These are phyloP conservation scores for Erigeron canadensis DNA, from an alignment of 129 eudicot species.

Conservation along the genomic window DNA sequence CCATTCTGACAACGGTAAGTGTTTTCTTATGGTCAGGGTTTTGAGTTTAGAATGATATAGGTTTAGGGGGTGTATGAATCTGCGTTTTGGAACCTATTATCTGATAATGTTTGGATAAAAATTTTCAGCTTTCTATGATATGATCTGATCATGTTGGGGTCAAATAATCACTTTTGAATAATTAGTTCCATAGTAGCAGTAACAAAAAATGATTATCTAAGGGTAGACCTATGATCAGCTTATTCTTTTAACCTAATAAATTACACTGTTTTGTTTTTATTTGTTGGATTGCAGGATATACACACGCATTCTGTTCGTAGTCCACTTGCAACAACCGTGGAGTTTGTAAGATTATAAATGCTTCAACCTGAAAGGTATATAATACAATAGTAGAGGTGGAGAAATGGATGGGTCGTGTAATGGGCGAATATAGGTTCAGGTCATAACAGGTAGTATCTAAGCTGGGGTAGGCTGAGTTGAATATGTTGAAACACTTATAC, in stretches of 20 bases:
- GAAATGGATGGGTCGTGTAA: too few species aligned
- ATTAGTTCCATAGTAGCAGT: background rate
- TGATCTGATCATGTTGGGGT: background rate
- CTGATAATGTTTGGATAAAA: background rate
- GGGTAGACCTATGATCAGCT: background rate
- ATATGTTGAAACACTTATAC: too few species aligned
- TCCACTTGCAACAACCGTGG: too few species aligned
- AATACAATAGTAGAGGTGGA: too few species aligned
- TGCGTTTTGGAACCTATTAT: background rate
- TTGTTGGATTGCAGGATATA: too few species aligned
- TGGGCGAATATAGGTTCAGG: too few species aligned
- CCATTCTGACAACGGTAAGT: slow-evolving; percentile 73
- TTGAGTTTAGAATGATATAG: slow-evolving; percentile 8
- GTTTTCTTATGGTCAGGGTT: slow-evolving; percentile 6
- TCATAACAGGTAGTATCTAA: too few species aligned
- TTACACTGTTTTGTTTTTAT: too few species aligned
- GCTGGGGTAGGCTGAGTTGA: too few species aligned
- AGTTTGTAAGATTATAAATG: too few species aligned
- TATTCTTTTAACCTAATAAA: background rate
- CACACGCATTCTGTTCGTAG: too few species aligned
- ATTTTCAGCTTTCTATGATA: background rate
- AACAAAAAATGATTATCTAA: background rate
- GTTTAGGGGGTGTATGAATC: background rate
- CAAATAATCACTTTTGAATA: background rate
- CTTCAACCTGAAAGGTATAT: too few species aligned